Evolutionary conservation across 2,329 filamentous ascomycete genomes (phyloP).

Genomic region (Arthroderma uncinatum): DNA sequence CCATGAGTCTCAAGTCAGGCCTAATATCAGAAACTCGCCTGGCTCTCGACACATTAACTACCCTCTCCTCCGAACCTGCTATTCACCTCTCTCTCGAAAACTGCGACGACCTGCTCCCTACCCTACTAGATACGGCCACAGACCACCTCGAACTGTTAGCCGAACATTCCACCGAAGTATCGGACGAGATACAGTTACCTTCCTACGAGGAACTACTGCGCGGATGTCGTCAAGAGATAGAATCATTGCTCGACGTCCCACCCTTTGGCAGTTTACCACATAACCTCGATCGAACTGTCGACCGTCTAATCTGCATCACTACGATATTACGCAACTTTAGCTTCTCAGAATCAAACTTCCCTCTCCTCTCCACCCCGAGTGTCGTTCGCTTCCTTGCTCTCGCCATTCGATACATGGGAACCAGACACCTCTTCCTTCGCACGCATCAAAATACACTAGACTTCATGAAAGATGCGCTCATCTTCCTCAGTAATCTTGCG

Average conservation of each 20-base stretch:
- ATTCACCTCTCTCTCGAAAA: slow-evolving; percentile 57
- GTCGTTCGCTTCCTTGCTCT: slow-evolving; percentile 76
- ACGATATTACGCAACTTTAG: slow-evolving; percentile 89
- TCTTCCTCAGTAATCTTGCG: slow-evolving; percentile 79
- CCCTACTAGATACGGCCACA: slow-evolving; percentile 80
- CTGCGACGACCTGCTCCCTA: slow-evolving; percentile 82
- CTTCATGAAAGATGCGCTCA: slow-evolving; percentile 92
- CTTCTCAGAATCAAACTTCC: slow-evolving; percentile 69
- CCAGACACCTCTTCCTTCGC: slow-evolving; percentile 73
- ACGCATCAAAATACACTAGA: slow-evolving; percentile 78
- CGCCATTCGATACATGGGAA: slow-evolving; percentile 76
- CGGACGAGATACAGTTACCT: slow-evolving; percentile 69
- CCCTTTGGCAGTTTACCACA: slow-evolving; percentile 67
- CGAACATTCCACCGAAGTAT: slow-evolving; percentile 73
- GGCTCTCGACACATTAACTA: slow-evolving; percentile 71
- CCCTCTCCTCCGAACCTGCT: slow-evolving; percentile 54
- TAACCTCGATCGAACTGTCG: slow-evolving; percentile 73
- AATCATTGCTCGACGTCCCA: slow-evolving; percentile 59
- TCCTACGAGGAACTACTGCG: slow-evolving; percentile 82
- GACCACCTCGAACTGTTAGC: slow-evolving; percentile 75
- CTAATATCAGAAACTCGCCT: slow-evolving; percentile 82
- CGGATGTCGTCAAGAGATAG: slow-evolving; percentile 62
- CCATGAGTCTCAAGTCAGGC: slow-evolving; percentile 78
- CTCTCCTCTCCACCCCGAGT: slow-evolving; percentile 58
- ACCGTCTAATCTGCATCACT: slow-evolving; percentile 78